These are phyloP conservation scores for Austroboletus festivus DNA, from an alignment of 768 basidiomycete genomes.

Conservation along the genomic window DNA sequence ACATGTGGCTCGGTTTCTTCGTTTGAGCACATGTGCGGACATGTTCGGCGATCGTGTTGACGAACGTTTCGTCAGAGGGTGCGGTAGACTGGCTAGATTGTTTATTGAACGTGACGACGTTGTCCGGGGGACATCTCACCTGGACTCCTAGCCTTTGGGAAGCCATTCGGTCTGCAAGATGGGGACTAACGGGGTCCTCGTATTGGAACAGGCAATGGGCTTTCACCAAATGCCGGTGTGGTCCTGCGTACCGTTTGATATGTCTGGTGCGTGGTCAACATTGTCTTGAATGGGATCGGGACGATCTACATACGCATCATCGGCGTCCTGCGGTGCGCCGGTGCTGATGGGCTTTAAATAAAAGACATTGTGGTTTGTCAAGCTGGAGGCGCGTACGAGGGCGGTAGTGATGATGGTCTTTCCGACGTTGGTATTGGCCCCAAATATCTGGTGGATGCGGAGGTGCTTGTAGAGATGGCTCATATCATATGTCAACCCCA, in stretches of 20 bases:
- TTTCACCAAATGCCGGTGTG: conserved; percentile 40
- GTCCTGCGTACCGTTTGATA: conserved; percentile 51
- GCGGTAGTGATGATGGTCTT: conserved; percentile 90
- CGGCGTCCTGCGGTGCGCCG: conserved; percentile 74
- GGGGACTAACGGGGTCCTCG: conserved; percentile 89
- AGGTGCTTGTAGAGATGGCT: conserved; percentile 82
- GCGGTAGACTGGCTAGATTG: conserved; percentile 22
- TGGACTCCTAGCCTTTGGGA: conserved; percentile 28
- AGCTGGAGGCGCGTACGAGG: conserved; percentile 74
- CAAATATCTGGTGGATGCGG: conserved; percentile 87
- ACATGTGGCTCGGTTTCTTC: conserved; percentile 53
- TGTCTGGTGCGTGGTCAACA: conserved; percentile 46
- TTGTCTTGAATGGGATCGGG: background rate
- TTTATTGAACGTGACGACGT: conserved; percentile 1
- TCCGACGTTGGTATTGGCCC: conserved; percentile 95
- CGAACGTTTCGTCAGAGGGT: conserved; percentile 65
- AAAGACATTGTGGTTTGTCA: conserved; percentile 48
- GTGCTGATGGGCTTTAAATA: conserved; percentile 94
- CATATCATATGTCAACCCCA: conserved; percentile 43
- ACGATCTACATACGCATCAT: conserved; percentile 63
- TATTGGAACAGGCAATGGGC: conserved; percentile 79
- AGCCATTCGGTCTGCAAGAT: conserved; percentile 70
- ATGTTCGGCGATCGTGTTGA: conserved; percentile 60
- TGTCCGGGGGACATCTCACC: conserved; percentile 22
- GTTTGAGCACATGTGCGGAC: conserved; percentile 50